Percentiles rank a stretch among this genome's conserved stretches.
These are phyloP conservation scores for Brasilioporus rufonigricans DNA, from an alignment of 768 basidiomycete species.

Conservation along the genomic window DNA sequence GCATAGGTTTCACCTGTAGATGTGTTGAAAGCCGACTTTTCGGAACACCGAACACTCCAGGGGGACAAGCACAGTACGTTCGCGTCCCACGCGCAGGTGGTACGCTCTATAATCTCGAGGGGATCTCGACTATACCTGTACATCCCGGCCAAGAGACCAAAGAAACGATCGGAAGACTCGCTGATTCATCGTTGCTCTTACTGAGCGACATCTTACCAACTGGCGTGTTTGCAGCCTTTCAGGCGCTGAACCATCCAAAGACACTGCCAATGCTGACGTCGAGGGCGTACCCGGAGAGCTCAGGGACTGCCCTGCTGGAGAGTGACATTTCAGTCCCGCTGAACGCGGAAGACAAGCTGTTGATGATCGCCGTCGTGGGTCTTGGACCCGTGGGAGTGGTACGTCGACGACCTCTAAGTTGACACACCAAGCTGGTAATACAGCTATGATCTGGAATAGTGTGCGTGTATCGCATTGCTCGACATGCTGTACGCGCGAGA, in stretches of 20 bases:
- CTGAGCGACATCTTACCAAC: conserved; percentile 81
- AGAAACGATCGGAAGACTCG: conserved; percentile 39
- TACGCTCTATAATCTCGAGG: conserved; percentile 63
- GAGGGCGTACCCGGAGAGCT: conserved; percentile 52
- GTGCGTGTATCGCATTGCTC: conserved; percentile 60
- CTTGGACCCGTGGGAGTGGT: conserved; percentile 78
- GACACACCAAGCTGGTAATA: not conserved
- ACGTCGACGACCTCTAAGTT: conserved; percentile 11
- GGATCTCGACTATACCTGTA: conserved; percentile 32
- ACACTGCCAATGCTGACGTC: conserved; percentile 57
- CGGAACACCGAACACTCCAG: conserved; percentile 62
- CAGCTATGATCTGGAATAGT: conserved; percentile 34
- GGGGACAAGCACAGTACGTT: conserved; percentile 78
- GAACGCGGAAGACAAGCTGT: conserved; percentile 44
- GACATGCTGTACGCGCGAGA: conserved; percentile 51
- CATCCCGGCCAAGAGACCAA: conserved; percentile 31
- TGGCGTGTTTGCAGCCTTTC: conserved; percentile 72
- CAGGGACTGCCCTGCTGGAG: conserved; percentile 6
- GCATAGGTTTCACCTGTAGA: conserved; percentile 69
- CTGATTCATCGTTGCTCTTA: conserved; percentile 67
- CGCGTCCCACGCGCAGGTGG: conserved; percentile 80
- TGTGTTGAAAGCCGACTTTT: conserved; percentile 62
- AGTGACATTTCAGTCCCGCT: conserved; percentile 24
- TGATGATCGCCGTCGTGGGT: conserved; percentile 69
- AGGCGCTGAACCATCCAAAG: conserved; percentile 73